A percentile compares a stretch with the other conserved stretches of the same genome.
Conservation (phyloP, 148 eudicot species). For the Cornus controversa region DNA sequence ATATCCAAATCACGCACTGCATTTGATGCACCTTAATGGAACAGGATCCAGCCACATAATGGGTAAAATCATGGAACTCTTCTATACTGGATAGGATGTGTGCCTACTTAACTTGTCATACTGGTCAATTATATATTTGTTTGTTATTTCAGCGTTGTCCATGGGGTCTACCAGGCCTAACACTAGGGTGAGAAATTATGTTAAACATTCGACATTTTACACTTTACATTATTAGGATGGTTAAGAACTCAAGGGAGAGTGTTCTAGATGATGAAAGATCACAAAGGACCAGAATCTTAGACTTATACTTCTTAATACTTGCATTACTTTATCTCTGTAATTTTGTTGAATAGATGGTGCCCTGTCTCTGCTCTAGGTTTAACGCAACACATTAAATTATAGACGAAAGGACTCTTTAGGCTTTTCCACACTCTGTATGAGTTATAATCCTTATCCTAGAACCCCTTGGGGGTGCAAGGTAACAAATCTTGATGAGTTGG, state of each 20-base stretch:
- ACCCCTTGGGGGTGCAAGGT: background rate
- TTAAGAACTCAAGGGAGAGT: too few species aligned
- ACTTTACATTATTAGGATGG: background rate
- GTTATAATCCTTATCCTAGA: background rate
- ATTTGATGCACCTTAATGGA: too few species aligned
- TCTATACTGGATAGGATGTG: background rate
- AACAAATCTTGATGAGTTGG: background rate
- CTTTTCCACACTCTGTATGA: background rate
- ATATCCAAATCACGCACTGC: too few species aligned
- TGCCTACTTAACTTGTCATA: background rate
- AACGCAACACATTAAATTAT: background rate
- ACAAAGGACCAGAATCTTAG: too few species aligned
- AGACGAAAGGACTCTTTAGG: background rate
- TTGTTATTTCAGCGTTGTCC: background rate
- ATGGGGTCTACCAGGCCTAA: background rate
- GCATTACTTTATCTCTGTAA: background rate
- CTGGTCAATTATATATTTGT: background rate
- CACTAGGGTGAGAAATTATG: background rate
- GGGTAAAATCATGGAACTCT: background rate
- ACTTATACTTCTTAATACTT: too few species aligned
- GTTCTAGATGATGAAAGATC: background rate
- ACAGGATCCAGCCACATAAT: too few species aligned
- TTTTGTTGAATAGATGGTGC: background rate
- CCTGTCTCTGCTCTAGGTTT: background rate
- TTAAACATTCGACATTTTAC: too few species aligned